Evolutionary conservation across 129 eudicot species (phyloP).

Genomic region (Arctium lappa): DNA sequence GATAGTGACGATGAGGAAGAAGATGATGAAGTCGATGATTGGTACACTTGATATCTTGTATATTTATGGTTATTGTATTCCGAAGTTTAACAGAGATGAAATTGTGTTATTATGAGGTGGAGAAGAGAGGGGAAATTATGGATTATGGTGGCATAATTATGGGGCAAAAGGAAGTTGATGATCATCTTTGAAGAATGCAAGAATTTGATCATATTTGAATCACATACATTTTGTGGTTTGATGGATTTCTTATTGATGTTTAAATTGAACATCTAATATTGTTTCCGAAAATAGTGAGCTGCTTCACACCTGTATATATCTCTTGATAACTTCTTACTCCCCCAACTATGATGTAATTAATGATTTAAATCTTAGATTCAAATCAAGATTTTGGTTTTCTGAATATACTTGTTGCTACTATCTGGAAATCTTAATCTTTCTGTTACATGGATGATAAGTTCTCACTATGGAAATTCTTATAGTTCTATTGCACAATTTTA

Average conservation of each 20-base stretch:
- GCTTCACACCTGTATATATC: neutral
- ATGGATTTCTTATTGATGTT: neutral
- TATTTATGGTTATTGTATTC: neutral
- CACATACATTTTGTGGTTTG: neutral
- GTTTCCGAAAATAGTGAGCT: neutral
- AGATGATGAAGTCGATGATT: slow-evolving; percentile 28
- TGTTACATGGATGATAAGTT: neutral
- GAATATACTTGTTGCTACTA: neutral
- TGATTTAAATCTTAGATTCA: neutral
- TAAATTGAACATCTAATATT: neutral
- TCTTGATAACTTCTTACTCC: neutral
- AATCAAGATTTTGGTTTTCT: neutral
- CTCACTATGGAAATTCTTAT: neutral
- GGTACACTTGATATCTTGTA: slow-evolving; percentile 23
- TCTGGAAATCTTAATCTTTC: neutral
- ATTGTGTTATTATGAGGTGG: neutral
- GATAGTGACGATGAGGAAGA: slow-evolving; percentile 64
- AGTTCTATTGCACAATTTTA: neutral
- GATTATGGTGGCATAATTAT: neutral
- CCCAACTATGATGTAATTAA: neutral
- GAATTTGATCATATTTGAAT: neutral
- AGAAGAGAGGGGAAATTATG: neutral
- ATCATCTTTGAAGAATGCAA: neutral
- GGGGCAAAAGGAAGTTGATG: neutral
- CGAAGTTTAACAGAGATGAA: neutral